Base-by-base conservation (phyloP, 1,284 basidiomycete genomes). In the Neolentinus lepideus region DNA sequence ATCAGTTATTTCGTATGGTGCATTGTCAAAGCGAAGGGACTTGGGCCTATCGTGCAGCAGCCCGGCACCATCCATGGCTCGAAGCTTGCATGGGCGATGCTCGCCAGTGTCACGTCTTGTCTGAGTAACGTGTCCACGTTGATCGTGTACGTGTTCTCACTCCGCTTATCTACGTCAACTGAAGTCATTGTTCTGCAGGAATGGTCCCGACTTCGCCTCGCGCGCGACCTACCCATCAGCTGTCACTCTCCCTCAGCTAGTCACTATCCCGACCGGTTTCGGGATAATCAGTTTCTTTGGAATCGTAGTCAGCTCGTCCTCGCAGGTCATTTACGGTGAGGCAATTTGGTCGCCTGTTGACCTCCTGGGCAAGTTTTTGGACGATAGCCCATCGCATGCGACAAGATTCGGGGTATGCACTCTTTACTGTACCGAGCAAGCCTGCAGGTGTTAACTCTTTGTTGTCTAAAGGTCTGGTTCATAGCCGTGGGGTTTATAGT, bases 1-100 rank as follows among this genome's bases (percentile, higher is more conserved):
- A 79, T 93, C 59, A 79, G 81, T 2, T 90, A 92, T 71, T 88
- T 94, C 68, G 77, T 85, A 56, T 92, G 92, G 90, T 84, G 83
- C 58, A 85, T 93, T 63, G 76, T 82, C 52, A 88, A 86, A 61
- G 90, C 90, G 0, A 81, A 85, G 54, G 91, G 90, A 25, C 81
- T 91, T 16, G 90, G 90, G 0, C 85, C 89, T n/a, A 85, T 94
- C 56, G 73, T 94, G 51, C 77, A 76, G 51, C 84, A 87, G 58
- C 83, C 84, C 8, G 75, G 82, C 0, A 79, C 71, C 2, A 64
- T 91, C n/a, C 78, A 81, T 59, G 90, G 91, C 14, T 81, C 81
- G 25, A 79, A 79, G 4, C 75, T 92, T 31, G 82, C 79, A 25
- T 94, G 92, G 92, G 80, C 81, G 24, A 93, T 93, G 83, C 76